Percentiles rank a stretch among this genome's conserved stretches.
phyloP scores from a whole-genome alignment of 1,139 yeast genomes.

The Taphrina populina region DNA sequence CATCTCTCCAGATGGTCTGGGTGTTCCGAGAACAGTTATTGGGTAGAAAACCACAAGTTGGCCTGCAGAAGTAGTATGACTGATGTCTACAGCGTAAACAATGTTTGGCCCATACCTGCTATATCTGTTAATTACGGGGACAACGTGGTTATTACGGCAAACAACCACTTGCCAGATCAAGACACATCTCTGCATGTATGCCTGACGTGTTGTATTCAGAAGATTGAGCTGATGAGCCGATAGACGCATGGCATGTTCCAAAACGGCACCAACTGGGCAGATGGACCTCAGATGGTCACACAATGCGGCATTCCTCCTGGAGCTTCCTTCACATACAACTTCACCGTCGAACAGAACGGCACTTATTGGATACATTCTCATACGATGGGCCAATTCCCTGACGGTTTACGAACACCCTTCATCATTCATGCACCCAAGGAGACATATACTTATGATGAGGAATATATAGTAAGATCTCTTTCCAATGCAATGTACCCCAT shows the following conservation, averaged over 20 bases:
- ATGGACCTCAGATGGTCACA: slow-evolving; percentile 81
- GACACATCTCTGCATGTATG: slow-evolving; percentile 15
- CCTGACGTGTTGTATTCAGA: not conserved
- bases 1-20: slow-evolving; percentile 74
- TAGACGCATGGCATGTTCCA: slow-evolving; percentile 94
- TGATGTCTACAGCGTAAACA: slow-evolving; percentile 16
- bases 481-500: not conserved
- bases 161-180: slow-evolving; percentile 62
- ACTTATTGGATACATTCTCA: slow-evolving; percentile 97
- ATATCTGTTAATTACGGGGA: slow-evolving; percentile 73
- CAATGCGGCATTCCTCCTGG: slow-evolving; percentile 80
- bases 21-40: slow-evolving; percentile 59
- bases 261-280: slow-evolving; percentile 68
- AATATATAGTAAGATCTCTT: slow-evolving; percentile 53
- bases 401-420: slow-evolving; percentile 82
- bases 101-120: slow-evolving; percentile 77
- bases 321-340: slow-evolving; percentile 65
- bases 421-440: slow-evolving; percentile 61
- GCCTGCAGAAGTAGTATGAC: not conserved
- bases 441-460: slow-evolving; percentile 69
- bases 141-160: slow-evolving; percentile 63
- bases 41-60: slow-evolving; percentile 64
- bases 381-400: slow-evolving; percentile 79
- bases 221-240: slow-evolving; percentile 53
- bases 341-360: slow-evolving; percentile 82